Percentiles rank a stretch among this genome's conserved stretches.
phyloP scores from a whole-genome alignment of 352 stramenopile genomes.

The Phytopythium aichiense region DNA sequence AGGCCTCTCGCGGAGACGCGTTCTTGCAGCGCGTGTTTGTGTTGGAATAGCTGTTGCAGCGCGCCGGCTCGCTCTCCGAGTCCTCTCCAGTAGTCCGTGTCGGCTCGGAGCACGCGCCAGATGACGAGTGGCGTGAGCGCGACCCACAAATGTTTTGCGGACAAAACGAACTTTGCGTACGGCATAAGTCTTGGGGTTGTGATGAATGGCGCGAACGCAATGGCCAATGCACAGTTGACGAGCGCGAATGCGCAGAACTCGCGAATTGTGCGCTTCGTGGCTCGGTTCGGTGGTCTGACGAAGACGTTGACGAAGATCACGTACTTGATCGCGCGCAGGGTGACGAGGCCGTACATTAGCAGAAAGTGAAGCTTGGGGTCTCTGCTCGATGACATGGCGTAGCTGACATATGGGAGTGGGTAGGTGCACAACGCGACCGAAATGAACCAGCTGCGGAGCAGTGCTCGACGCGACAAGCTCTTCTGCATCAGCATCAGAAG shows the following conservation, averaged over 20 bases:
- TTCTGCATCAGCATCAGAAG: conserved; percentile 45
- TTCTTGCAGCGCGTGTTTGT: conserved; percentile 22
- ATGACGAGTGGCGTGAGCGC: conserved; percentile 31
- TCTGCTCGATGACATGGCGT: conserved; percentile 10
- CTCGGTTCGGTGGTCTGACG: conserved; percentile 25
- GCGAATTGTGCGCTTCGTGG: conserved; percentile 24
- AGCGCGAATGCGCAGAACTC: conserved; percentile 23
- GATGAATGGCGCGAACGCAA: conserved; percentile 15
- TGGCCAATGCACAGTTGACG: conserved; percentile 13
- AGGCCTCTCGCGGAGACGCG: conserved; percentile 35
- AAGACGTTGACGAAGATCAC: conserved; percentile 28
- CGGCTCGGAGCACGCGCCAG: conserved; percentile 39
- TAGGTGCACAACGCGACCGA: conserved; percentile 24
- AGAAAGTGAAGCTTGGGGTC: conserved; percentile 5
- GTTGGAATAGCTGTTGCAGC: conserved; percentile 27
- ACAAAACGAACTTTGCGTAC: conserved; percentile 10
- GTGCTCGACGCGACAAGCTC: conserved; percentile 32
- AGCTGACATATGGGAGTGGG: conserved; percentile 20
- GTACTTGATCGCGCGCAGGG: neutral
- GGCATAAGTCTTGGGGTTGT: conserved; percentile 15
- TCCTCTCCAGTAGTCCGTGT: conserved; percentile 47
- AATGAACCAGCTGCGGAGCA: conserved; percentile 20
- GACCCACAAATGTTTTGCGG: conserved; percentile 13
- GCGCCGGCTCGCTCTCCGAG: conserved; percentile 25
- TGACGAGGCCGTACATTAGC: conserved; percentile 10